These are phyloP conservation scores for Cryptococcus deneoformans DNA, from an alignment of 1,284 basidiomycete species.

Conservation along the genomic window DNA sequence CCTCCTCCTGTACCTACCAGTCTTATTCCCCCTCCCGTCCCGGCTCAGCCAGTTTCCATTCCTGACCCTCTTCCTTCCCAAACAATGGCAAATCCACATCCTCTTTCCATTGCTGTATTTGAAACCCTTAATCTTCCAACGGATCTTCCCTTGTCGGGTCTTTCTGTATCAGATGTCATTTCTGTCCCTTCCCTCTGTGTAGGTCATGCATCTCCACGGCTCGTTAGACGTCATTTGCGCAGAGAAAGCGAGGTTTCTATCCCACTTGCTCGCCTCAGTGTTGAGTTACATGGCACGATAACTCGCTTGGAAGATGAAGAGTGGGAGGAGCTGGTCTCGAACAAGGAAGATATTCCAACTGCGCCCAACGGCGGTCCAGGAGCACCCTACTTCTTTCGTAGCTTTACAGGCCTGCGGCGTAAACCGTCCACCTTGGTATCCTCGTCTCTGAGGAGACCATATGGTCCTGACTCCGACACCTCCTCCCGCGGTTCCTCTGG, in stretches of 20 bases:
- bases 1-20: background rate
- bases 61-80: background rate
- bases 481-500: conserved; percentile 8
- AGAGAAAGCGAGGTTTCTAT: conserved; percentile 19
- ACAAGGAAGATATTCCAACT: conserved; percentile 7
- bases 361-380: conserved; percentile 26
- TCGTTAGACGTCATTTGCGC: conserved; percentile 7
- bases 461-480: conserved; percentile 14
- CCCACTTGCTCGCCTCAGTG: conserved; percentile 28
- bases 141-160: conserved; percentile 25
- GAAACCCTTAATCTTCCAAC: conserved; percentile 17
- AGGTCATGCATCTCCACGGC: conserved; percentile 3
- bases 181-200: conserved; percentile 22
- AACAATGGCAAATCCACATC: background rate
- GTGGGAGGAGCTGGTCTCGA: conserved; percentile 27
- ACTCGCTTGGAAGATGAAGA: conserved; percentile 40
- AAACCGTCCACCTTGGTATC: conserved; percentile 20
- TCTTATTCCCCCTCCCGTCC: background rate
- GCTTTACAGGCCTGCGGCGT: conserved; percentile 23
- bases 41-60: background rate
- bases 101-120: background rate
- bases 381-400: conserved; percentile 19
- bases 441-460: conserved; percentile 11
- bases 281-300: conserved; percentile 40
- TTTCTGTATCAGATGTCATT: conserved; percentile 32